phyloP scores from a whole-genome alignment of 1,284 basidiomycete species.

The Cryptococcus sp. region DNA sequence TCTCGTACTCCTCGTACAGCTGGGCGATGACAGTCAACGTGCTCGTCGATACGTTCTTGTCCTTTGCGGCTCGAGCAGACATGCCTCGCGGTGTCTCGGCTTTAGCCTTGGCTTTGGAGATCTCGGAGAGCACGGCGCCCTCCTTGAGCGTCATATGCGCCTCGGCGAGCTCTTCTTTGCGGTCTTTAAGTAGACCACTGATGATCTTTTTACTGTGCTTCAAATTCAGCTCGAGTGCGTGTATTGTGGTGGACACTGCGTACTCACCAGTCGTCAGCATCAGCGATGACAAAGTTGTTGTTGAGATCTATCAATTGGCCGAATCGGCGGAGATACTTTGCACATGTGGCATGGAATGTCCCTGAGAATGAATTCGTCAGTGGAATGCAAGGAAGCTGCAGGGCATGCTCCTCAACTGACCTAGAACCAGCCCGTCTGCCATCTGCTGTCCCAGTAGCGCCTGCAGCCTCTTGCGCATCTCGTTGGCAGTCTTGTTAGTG shows the following conservation, averaged over 20 bases:
- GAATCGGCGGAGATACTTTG: slow-evolving; percentile 64
- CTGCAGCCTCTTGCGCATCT: slow-evolving; percentile 73
- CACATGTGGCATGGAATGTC: slow-evolving; percentile 81
- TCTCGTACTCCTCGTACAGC: slow-evolving; percentile 70
- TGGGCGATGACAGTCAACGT: slow-evolving; percentile 39
- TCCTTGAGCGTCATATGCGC: slow-evolving; percentile 62
- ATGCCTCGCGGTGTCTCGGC: slow-evolving; percentile 59
- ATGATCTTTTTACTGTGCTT: slow-evolving; percentile 68
- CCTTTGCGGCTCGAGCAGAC: slow-evolving; percentile 35
- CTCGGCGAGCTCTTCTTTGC: slow-evolving; percentile 55
- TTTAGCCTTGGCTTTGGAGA: slow-evolving; percentile 79
- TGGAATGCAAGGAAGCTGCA: neutral
- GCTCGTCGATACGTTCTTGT: slow-evolving; percentile 29
- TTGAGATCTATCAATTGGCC: slow-evolving; percentile 61
- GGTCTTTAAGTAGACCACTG: slow-evolving; percentile 59
- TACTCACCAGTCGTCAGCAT: slow-evolving; percentile 73
- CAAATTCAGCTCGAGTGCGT: neutral
- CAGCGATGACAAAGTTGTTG: slow-evolving; percentile 77
- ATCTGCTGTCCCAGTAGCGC: slow-evolving; percentile 66
- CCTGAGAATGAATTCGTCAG: slow-evolving; percentile 53
- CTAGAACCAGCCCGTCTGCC: slow-evolving; percentile 61
- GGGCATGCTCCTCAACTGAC: too few species aligned
- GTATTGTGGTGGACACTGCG: neutral
- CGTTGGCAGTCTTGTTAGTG: slow-evolving; percentile 84
- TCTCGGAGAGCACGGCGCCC: slow-evolving; percentile 59